These are phyloP conservation scores for Pseudotulostoma volvatum DNA, from an alignment of 495 filamentous ascomycete species.

Conservation along the genomic window DNA sequence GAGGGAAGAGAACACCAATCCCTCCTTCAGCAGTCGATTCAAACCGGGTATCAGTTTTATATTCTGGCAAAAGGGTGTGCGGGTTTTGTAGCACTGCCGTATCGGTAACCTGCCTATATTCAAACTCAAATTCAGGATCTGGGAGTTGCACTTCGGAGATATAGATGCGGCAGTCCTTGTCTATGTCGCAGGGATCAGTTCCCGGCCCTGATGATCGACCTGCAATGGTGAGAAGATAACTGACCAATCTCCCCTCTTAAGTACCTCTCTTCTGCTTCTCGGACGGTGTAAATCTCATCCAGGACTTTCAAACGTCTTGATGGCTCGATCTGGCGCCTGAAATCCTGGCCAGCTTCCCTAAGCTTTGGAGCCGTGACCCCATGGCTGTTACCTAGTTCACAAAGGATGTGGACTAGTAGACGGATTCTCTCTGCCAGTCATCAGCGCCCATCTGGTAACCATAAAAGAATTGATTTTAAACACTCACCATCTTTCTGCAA, in stretches of 20 bases:
- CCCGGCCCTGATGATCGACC: no score
- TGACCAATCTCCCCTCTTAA: slow-evolving; percentile 44
- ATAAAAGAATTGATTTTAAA: slow-evolving; percentile 11
- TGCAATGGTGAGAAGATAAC: slow-evolving; percentile 10
- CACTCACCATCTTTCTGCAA: slow-evolving; percentile 48
- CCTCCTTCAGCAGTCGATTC: no score
- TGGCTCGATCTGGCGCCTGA: slow-evolving; percentile 23
- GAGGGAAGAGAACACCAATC: no score
- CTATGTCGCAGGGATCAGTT: no score
- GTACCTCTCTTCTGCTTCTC: slow-evolving; percentile 44
- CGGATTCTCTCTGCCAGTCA: slow-evolving; percentile 36
- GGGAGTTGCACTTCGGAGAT: slow-evolving; percentile 3
- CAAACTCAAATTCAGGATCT: slow-evolving; percentile 4
- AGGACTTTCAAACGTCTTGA: slow-evolving; percentile 25
- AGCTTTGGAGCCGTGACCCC: slow-evolving; percentile 27
- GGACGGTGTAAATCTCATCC: slow-evolving; percentile 53
- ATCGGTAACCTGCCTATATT: not conserved
- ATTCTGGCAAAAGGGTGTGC: no score
- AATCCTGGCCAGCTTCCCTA: slow-evolving; percentile 27
- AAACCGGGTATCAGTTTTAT: no score
- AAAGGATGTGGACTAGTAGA: slow-evolving; percentile 46
- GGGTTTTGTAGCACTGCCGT: no score
- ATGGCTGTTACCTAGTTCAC: slow-evolving; percentile 25
- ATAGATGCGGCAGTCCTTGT: slow-evolving; percentile 1
- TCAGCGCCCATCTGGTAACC: not conserved